These are phyloP conservation scores for Exutisphaerella laricina DNA, from an alignment of 2,329 filamentous ascomycete genomes.

Conservation along the genomic window DNA sequence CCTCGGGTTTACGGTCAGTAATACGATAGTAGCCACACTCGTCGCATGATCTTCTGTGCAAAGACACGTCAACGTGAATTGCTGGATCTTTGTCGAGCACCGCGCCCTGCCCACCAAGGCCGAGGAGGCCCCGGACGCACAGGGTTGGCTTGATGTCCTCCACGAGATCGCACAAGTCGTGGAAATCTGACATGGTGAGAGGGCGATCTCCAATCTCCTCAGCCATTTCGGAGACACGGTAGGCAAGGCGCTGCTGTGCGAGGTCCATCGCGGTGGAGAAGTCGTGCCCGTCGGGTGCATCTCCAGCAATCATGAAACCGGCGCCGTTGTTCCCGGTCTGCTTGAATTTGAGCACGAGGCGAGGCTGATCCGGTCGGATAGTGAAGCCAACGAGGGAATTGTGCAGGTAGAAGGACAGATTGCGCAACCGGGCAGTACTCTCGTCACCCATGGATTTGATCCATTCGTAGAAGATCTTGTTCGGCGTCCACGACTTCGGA, in stretches of 20 bases:
- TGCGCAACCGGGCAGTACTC: conserved; percentile 18
- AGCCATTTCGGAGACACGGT: not conserved
- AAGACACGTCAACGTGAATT: not conserved
- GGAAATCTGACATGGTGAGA: not conserved
- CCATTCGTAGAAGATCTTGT: conserved; percentile 19
- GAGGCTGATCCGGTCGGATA: conserved; percentile 8
- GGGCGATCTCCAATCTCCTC: not conserved
- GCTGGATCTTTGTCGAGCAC: not conserved
- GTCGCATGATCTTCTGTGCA: conserved; percentile 1
- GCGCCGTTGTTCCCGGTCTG: not conserved
- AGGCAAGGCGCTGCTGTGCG: not conserved
- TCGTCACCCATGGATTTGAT: conserved; percentile 20
- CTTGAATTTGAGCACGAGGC: conserved; percentile 7
- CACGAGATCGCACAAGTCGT: conserved; percentile 1
- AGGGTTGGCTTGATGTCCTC: conserved; percentile 7
- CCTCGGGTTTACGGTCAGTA: too few relatives aligned
- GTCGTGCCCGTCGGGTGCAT: conserved; percentile 2
- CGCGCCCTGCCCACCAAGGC: conserved; percentile 9
- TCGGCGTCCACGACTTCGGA: conserved; percentile 15
- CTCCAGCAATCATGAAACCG: conserved; percentile 3
- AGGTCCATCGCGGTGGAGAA: conserved; percentile 6
- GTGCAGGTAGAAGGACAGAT: conserved; percentile 15
- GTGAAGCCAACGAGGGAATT: conserved; percentile 15
- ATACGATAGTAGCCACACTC: conserved; percentile 8
- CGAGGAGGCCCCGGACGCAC: conserved; percentile 7